These are phyloP conservation scores for Penicillium verhagenii DNA, from an alignment of 495 filamentous ascomycete species.

Conservation along the genomic window DNA sequence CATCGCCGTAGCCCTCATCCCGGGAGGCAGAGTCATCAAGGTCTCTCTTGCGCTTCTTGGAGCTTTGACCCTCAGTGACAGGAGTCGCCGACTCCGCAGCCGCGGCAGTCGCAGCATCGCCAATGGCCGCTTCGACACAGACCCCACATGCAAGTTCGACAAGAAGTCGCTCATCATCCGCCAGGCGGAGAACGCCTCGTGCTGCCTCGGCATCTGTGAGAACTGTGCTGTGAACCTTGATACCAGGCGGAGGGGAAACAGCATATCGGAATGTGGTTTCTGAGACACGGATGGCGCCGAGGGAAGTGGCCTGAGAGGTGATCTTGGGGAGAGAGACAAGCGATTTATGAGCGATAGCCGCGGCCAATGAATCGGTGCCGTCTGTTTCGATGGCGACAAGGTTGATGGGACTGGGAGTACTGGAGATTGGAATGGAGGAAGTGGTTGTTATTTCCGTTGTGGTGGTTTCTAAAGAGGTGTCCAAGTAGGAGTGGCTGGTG, in stretches of 20 bases:
- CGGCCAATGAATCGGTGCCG: slow-evolving; percentile 72
- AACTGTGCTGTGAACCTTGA: slow-evolving; percentile 62
- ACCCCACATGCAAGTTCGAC: slow-evolving; percentile 86
- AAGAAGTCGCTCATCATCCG: slow-evolving; percentile 76
- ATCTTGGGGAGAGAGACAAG: slow-evolving; percentile 70
- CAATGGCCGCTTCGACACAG: slow-evolving; percentile 59
- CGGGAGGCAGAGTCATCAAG: slow-evolving; percentile 9
- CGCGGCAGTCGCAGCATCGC: slow-evolving; percentile 27
- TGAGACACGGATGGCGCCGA: slow-evolving; percentile 75
- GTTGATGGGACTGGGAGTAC: slow-evolving; percentile 34
- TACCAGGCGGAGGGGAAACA: slow-evolving; percentile 34
- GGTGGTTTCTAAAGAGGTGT: slow-evolving; percentile 2
- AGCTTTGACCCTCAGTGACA: slow-evolving; percentile 17
- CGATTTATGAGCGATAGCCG: slow-evolving; percentile 56
- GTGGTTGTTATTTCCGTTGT: slow-evolving; percentile 4
- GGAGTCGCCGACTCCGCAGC: slow-evolving; percentile 10
- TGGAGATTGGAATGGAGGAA: slow-evolving; percentile 1
- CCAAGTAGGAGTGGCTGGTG: slow-evolving; percentile 17
- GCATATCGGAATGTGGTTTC: slow-evolving; percentile 68
- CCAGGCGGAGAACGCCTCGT: slow-evolving; percentile 68
- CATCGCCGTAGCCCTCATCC: slow-evolving; percentile 45
- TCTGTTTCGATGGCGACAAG: slow-evolving; percentile 81
- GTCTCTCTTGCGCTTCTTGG: slow-evolving; percentile 40
- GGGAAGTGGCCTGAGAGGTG: slow-evolving; percentile 74
- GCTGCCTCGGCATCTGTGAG: slow-evolving; percentile 80